A percentile compares a stretch with the other conserved stretches of the same genome.
These are phyloP conservation scores for Fagus crenata DNA, from an alignment of 306 rosid species.

Conservation along the genomic window DNA sequence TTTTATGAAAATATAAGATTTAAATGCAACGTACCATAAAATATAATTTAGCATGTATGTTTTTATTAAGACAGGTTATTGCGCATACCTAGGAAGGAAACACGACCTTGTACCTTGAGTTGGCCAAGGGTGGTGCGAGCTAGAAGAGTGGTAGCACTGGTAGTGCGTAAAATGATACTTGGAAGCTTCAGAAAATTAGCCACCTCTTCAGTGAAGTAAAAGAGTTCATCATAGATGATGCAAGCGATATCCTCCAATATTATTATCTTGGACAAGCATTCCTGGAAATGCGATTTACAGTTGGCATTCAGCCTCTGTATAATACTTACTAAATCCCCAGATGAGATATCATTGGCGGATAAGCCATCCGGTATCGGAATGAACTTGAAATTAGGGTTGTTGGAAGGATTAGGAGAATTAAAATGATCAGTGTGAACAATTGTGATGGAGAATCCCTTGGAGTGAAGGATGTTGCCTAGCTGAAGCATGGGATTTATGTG, in stretches of 20 bases:
- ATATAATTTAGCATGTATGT: no score
- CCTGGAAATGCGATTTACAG: constrained; percentile 31
- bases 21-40: no score
- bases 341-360: constrained; percentile 21
- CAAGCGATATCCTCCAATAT: constrained; percentile 32
- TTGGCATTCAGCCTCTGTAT: constrained; percentile 7
- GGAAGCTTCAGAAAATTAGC: constrained; percentile 38
- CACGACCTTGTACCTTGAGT: constrained; percentile 20
- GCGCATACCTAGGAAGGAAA: constrained; percentile 37
- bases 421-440: constrained; percentile 34
- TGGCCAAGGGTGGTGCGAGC: constrained; percentile 28
- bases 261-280: constrained; percentile 19
- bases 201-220: constrained; percentile 32
- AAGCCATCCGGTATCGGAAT: constrained; percentile 39
- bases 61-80: neutral
- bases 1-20: no score
- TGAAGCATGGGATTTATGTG: constrained; percentile 47
- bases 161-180: constrained; percentile 33
- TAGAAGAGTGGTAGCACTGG: constrained; percentile 35
- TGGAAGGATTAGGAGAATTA: constrained; percentile 41
- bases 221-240: constrained; percentile 39
- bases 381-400: constrained; percentile 35
- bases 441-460: constrained; percentile 48
- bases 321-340: constrained; percentile 19
- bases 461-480: constrained; percentile 39